Evolutionary conservation across 2,329 filamentous ascomycete species (phyloP).

Genomic region (Scedosporium minutisporum): DNA sequence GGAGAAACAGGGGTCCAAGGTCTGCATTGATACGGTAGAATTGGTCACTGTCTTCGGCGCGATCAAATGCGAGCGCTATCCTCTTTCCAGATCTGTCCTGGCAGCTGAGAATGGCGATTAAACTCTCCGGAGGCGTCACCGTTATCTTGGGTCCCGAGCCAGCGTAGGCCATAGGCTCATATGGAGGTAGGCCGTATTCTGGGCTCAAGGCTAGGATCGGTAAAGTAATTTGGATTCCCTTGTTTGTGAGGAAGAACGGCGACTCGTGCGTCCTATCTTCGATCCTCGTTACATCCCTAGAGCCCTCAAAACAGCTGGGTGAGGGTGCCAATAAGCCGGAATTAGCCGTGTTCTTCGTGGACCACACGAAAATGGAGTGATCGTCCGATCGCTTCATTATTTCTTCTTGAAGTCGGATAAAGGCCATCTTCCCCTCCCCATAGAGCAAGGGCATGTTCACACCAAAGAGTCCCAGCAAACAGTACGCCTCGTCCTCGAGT

Average conservation of each 20-base stretch:
- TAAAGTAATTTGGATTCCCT: slow-evolving; percentile 3
- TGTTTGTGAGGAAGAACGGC: slow-evolving; percentile 6
- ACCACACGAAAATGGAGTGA: slow-evolving; percentile 16
- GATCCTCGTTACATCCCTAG: background rate
- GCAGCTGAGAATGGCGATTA: background rate
- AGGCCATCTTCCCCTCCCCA: slow-evolving; percentile 11
- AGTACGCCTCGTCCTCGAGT: slow-evolving; percentile 17
- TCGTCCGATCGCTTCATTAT: slow-evolving; percentile 13
- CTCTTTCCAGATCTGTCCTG: background rate
- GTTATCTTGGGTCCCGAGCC: background rate
- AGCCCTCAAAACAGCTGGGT: background rate
- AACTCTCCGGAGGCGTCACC: slow-evolving; percentile 1
- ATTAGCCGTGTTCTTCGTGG: background rate
- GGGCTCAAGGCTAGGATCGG: background rate
- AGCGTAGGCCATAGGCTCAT: background rate
- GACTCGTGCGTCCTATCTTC: background rate
- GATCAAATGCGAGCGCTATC: background rate
- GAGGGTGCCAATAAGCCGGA: slow-evolving; percentile 4
- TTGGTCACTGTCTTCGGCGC: background rate
- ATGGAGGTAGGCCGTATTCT: background rate
- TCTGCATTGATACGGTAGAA: slow-evolving; percentile 2
- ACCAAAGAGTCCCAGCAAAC: slow-evolving; percentile 15
- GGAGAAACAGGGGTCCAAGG: background rate
- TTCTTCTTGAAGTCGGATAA: slow-evolving; percentile 15
- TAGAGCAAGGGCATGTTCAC: slow-evolving; percentile 18